Evolutionary conservation across 2,329 filamentous ascomycete genomes (phyloP).

Genomic region (Aureobasidium sp.): DNA sequence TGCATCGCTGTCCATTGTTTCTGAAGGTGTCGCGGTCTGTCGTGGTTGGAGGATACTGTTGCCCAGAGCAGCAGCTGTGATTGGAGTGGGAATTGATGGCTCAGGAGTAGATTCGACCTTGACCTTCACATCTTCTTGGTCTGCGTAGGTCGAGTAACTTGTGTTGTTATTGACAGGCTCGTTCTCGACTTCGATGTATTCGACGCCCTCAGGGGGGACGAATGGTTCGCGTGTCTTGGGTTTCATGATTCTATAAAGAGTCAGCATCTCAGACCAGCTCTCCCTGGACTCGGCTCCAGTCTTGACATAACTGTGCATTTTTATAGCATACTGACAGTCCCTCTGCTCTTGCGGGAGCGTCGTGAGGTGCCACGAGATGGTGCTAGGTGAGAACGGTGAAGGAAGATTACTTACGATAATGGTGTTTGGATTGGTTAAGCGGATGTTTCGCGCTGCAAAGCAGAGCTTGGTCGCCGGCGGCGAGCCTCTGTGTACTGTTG

Average conservation of each 20-base stretch:
- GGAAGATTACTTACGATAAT: neutral
- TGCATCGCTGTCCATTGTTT: neutral
- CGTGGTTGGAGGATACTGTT: neutral
- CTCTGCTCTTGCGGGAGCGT: neutral
- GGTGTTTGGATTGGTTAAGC: neutral
- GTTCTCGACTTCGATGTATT: neutral
- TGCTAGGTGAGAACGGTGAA: neutral
- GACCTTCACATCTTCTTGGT: neutral
- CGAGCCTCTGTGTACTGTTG: neutral
- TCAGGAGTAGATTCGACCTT: neutral
- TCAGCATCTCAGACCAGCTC: neutral
- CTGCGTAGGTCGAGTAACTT: no score
- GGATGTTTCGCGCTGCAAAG: neutral
- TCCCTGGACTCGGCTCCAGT: neutral
- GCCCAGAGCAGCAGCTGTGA: neutral
- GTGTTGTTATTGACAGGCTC: neutral
- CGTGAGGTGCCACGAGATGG: neutral
- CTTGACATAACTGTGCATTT: neutral
- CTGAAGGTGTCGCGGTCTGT: neutral
- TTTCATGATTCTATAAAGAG: neutral
- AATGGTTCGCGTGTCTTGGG: no score
- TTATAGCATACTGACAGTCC: neutral
- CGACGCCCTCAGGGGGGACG: neutral
- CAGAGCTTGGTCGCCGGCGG: neutral
- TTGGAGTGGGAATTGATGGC: neutral